Percentiles rank a stretch among this genome's conserved stretches.
These are phyloP conservation scores for Paramecium caudatum DNA, from an alignment of 73 alveolate species.

Conservation along the genomic window DNA sequence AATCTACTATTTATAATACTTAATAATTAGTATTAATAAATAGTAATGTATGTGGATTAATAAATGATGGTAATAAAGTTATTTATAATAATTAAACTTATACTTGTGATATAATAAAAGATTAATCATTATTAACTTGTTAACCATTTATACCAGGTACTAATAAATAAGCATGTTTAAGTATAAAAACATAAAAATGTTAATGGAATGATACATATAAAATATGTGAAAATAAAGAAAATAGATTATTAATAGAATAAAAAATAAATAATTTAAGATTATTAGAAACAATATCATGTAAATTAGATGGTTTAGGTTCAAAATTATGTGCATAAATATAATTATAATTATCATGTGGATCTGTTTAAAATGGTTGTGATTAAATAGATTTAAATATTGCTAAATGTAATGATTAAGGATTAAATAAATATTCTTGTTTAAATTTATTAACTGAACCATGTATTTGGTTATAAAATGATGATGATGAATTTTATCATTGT, in stretches of 20 bases:
- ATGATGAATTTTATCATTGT: neutral
- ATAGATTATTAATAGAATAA: neutral
- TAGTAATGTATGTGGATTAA: slow-evolving; percentile 55
- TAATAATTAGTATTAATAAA: neutral
- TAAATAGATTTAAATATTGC: neutral
- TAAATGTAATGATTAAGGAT: neutral
- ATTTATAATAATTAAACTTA: slow-evolving; percentile 3
- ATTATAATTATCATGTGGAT: neutral
- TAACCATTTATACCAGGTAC: neutral
- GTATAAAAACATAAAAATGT: neutral
- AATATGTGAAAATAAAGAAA: neutral
- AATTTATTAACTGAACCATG: slow-evolving; percentile 48
- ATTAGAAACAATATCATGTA: neutral
- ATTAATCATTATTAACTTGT: neutral
- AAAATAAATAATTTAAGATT: neutral
- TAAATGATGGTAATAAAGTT: neutral
- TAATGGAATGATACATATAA: slow-evolving; percentile 32
- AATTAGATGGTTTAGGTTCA: slow-evolving; percentile 35
- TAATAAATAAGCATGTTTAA: slow-evolving; percentile 22
- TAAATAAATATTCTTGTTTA: slow-evolving; percentile 38
- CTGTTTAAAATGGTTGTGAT: slow-evolving; percentile 20
- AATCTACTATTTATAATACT: neutral
- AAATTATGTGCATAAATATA: neutral
- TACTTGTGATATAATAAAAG: neutral
- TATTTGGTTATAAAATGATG: slow-evolving; percentile 15